Conservation (phyloP, 768 basidiomycete genomes). For the Phaeotremella fagi region DNA sequence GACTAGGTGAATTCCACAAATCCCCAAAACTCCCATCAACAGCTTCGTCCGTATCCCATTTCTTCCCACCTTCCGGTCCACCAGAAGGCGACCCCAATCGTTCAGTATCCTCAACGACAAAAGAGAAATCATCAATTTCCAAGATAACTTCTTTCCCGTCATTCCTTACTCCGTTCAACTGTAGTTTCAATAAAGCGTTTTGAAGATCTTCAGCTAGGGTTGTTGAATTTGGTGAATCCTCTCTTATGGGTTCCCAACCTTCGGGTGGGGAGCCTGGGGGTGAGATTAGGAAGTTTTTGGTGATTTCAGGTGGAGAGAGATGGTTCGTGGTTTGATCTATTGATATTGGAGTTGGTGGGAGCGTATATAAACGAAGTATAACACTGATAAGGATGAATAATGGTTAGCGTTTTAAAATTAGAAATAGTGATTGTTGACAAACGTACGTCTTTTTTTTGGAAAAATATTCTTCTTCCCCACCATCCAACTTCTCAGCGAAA, state of each 20-base stretch:
- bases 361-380: slow-evolving; percentile 46
- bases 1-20: slow-evolving; percentile 13
- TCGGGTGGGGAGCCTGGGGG: slow-evolving; percentile 96
- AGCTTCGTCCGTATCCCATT: slow-evolving; percentile 4
- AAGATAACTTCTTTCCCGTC: slow-evolving; percentile 34
- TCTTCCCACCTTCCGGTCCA: neutral
- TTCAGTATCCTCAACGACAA: slow-evolving; percentile 25
- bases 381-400: slow-evolving; percentile 59
- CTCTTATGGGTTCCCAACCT: slow-evolving; percentile 87
- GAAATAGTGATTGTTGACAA: too few relatives aligned
- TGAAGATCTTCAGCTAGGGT: slow-evolving; percentile 87
- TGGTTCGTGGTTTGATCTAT: slow-evolving; percentile 50
- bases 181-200: slow-evolving; percentile 66
- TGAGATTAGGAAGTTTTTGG: slow-evolving; percentile 96
- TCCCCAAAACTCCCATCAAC: slow-evolving; percentile 14
- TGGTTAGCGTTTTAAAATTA: too few relatives aligned
- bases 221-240: slow-evolving; percentile 79
- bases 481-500: neutral
- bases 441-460: neutral
- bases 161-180: slow-evolving; percentile 46
- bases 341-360: slow-evolving; percentile 38
- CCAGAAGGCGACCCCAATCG: neutral
- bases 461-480: slow-evolving; percentile 45
- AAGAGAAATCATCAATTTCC: slow-evolving; percentile 33
- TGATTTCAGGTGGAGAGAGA: slow-evolving; percentile 69